phyloP scores from a whole-genome alignment of 2,329 filamentous ascomycete species.

The Septoria petroselini region DNA sequence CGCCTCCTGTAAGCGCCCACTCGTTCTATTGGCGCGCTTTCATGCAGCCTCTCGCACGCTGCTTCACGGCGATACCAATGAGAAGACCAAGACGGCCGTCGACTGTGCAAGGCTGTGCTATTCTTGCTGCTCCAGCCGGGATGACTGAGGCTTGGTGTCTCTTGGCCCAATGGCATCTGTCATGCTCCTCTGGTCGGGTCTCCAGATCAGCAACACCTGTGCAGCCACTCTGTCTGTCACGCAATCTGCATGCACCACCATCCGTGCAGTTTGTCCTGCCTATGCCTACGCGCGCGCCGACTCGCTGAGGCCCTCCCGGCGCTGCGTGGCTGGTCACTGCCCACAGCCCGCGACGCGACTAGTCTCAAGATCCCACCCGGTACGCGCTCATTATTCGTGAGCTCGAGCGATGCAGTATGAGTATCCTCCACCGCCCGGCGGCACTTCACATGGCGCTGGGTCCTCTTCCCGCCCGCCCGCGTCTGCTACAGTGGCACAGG shows the following conservation, averaged over 20 bases:
- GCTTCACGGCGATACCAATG: constrained; percentile 7
- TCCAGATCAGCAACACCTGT: constrained; percentile 15
- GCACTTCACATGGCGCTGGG: constrained; percentile 22
- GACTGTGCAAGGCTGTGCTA: constrained; percentile 11
- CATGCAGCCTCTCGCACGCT: constrained; percentile 14
- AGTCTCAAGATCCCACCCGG: constrained; percentile 21
- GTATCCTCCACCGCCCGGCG: constrained; percentile 31
- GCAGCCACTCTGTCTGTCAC: constrained; percentile 16
- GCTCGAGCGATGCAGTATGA: constrained; percentile 30
- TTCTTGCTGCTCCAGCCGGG: constrained; percentile 10
- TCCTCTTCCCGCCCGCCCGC: constrained; percentile 27
- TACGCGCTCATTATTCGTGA: constrained; percentile 25
- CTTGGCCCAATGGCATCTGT: constrained; percentile 20
- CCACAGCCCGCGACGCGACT: constrained; percentile 17
- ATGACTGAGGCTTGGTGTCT: constrained; percentile 10
- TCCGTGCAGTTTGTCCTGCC: constrained; percentile 16
- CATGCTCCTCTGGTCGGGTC: constrained; percentile 9
- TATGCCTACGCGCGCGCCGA: constrained; percentile 26
- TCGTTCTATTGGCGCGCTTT: constrained; percentile 6
- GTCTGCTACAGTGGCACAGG: constrained; percentile 33
- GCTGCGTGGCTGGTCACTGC: constrained; percentile 17
- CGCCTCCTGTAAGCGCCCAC: constrained; percentile 10
- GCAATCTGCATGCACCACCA: constrained; percentile 10
- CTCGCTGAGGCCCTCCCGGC: constrained; percentile 24
- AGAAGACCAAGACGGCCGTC: constrained; percentile 1